Conservation (phyloP, 116 monocot species). For the Posidonia oceanica region DNA sequence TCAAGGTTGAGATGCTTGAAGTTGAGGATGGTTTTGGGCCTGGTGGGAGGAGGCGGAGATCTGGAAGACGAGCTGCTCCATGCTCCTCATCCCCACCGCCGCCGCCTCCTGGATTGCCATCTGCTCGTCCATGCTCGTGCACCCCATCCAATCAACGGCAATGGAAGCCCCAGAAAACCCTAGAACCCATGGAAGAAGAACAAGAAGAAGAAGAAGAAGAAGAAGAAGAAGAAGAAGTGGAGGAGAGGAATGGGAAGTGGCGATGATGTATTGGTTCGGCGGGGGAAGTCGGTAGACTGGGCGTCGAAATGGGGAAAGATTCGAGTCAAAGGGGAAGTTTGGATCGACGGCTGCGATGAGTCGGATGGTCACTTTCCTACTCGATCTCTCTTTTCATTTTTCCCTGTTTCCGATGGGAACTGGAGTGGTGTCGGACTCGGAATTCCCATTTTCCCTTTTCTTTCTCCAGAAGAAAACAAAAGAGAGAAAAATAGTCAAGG, state of each 20-base stretch:
- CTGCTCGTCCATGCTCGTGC: constrained; percentile 40
- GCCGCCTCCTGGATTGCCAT: constrained; percentile 63
- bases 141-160: constrained; percentile 42
- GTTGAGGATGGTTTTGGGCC: constrained; percentile 3
- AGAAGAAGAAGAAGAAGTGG: neutral
- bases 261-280: too few species aligned
- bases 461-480: too few species aligned
- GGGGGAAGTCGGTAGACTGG: too few species aligned
- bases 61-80: constrained; percentile 57
- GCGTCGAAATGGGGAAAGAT: too few species aligned
- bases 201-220: too few species aligned
- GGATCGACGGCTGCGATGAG: too few species aligned
- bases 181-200: neutral
- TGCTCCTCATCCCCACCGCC: constrained; percentile 48
- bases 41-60: constrained; percentile 17
- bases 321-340: too few species aligned
- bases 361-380: too few species aligned
- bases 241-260: neutral
- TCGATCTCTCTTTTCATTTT: too few species aligned
- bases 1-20: constrained; percentile 48
- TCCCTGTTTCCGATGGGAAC: too few species aligned
- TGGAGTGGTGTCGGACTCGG: too few species aligned
- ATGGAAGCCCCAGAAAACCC: neutral
- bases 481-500: neutral
- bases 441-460: too few species aligned